These are phyloP conservation scores for Carex arenaria DNA, from an alignment of 202 grass and related monocot species.

Conservation along the genomic window DNA sequence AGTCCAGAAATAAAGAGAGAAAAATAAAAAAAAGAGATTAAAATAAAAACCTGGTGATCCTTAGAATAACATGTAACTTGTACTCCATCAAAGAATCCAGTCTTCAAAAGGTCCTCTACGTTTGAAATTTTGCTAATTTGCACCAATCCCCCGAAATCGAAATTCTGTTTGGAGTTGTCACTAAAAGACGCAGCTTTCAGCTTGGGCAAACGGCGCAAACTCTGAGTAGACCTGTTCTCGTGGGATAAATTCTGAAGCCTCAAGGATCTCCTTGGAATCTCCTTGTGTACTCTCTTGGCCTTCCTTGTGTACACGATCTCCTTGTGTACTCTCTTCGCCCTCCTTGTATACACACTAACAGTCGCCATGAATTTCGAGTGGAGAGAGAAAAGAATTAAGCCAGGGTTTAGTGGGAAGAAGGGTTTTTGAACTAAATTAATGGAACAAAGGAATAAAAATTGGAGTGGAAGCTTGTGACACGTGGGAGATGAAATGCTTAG, in stretches of 20 bases:
- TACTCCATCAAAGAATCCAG: slow-evolving; percentile 5
- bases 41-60: slow-evolving; percentile 19
- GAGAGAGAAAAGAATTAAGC: not conserved
- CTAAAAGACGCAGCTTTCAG: not conserved
- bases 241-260: not conserved
- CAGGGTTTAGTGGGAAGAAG: not conserved
- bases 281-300: not conserved
- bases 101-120: slow-evolving; percentile 27
- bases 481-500: not conserved
- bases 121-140: not conserved
- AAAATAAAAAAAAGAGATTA: not conserved
- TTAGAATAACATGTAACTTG: slow-evolving; percentile 29
- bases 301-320: not conserved
- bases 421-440: not conserved
- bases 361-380: not conserved
- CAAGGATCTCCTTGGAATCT: not conserved
- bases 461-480: not conserved
- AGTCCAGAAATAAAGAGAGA: not conserved
- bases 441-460: not conserved
- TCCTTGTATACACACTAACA: too few relatives aligned
- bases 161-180: not conserved
- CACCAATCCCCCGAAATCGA: not conserved
- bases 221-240: not conserved
- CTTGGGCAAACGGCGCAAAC: slow-evolving; percentile 1
- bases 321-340: not conserved